Percentiles rank a stretch among this genome's conserved stretches.
These are phyloP conservation scores for Trichoderma harzianum DNA, from an alignment of 2,329 filamentous ascomycete species.

Conservation along the genomic window DNA sequence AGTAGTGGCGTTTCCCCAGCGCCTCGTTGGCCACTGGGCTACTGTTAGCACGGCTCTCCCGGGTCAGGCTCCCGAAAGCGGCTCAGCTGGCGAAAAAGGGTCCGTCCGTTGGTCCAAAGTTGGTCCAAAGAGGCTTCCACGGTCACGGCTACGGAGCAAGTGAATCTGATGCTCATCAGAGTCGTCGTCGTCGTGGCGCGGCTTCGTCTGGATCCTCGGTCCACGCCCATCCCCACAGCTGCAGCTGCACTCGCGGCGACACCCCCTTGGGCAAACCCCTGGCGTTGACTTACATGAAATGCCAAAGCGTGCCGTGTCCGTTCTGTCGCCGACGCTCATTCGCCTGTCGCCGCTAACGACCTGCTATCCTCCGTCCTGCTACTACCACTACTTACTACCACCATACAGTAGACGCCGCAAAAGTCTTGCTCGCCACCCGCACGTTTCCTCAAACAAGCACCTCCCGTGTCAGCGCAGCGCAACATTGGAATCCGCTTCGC, in stretches of 20 bases:
- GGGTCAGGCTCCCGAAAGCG: slow-evolving; percentile 16
- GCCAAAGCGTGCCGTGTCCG: slow-evolving; percentile 3
- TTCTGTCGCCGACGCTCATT: slow-evolving; percentile 11
- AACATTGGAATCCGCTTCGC: slow-evolving; percentile 12
- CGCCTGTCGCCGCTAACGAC: slow-evolving; percentile 3
- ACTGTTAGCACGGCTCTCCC: neutral
- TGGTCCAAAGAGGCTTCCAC: neutral
- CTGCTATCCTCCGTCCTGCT: neutral
- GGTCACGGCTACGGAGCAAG: neutral
- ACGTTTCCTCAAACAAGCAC: slow-evolving; percentile 18
- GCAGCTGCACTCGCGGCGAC: neutral
- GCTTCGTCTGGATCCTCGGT: neutral
- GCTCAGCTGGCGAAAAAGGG: slow-evolving; percentile 12
- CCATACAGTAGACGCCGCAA: neutral
- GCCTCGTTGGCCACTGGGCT: neutral
- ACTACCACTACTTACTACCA: neutral
- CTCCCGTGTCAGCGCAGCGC: slow-evolving; percentile 12
- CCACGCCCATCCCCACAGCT: slow-evolving; percentile 17
- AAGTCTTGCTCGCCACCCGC: slow-evolving; percentile 14
- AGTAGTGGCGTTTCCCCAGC: neutral
- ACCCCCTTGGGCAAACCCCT: slow-evolving; percentile 14
- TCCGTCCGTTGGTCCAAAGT: neutral
- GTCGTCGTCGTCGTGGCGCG: slow-evolving; percentile 3
- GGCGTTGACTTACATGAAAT: slow-evolving; percentile 17
- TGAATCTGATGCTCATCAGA: slow-evolving; percentile 6